Base-by-base conservation (phyloP, 1,284 basidiomycete genomes). In the Microbotryum saponariae region DNA sequence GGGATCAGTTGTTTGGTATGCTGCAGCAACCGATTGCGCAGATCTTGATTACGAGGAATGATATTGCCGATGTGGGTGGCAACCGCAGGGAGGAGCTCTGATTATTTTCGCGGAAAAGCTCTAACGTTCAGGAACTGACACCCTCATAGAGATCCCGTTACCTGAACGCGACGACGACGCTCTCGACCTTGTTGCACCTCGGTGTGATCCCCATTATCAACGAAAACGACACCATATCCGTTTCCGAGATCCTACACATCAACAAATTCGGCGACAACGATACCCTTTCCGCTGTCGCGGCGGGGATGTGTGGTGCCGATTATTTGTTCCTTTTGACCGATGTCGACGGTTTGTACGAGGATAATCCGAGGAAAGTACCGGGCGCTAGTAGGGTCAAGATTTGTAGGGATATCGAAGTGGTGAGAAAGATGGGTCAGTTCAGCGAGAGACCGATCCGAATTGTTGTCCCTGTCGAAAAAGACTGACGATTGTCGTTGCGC, bases 261-360 rank as follows among this genome's bases (percentile, higher is more conserved):
- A 69, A 69, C 65, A 94, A 94, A 86, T 99, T 98, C 73, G 94
- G 96, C 56, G 96, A 98, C 78, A 98, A 98, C 74, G 96, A 99
- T 74, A 97, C 94, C 0, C 79, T 99, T 21, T 97, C 92, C 31
- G 94, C 94, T 23, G 93, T 98, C 70, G 92, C 94, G 1, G 89
- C 92, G 1, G 90, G 90, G 5, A 93, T 99, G 85, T 86, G 97
- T 27, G 91, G 97, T 70, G 94, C 94, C 18, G 93, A 98, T 76
- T 98, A 92, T 74, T 83, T 98, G 14, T 97, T 97, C 77, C 82
- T 98, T 8, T 81, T 97, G 55, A 99, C 96, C 2, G 96, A 99
- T 71, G 96, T 99, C 7, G 92, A 97, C 69, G 91, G 91, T 12
- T 77, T 98, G 63, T 99, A 97, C 75, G 96, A 92, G 0, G 85